Percentiles rank a stretch among this genome's conserved stretches.
Conservation (phyloP, 1,284 basidiomycete species). For the Puccinia triticina region DNA sequence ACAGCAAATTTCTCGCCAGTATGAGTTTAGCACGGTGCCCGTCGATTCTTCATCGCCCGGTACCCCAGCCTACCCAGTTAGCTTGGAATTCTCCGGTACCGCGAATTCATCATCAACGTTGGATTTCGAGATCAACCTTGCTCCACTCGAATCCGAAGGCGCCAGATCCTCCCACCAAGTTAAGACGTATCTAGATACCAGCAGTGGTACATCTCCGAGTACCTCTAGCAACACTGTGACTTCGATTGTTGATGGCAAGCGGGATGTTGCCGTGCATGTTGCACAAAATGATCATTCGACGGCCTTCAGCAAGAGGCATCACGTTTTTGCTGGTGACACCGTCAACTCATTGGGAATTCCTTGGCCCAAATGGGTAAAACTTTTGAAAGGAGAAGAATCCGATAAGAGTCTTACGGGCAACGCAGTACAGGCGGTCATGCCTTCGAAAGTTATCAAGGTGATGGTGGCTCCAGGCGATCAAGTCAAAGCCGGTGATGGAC, state of each 20-base stretch:
- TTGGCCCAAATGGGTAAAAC: conserved; percentile 52
- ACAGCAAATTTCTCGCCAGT: conserved; percentile 9
- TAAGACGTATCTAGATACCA: conserved; percentile 52
- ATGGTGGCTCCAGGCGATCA: conserved; percentile 73
- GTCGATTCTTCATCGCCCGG: conserved; percentile 5
- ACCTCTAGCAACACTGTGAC: conserved; percentile 64
- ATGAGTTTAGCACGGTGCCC: conserved; percentile 30
- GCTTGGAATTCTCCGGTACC: neutral
- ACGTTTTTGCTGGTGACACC: conserved; percentile 65
- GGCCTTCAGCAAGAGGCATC: conserved; percentile 70
- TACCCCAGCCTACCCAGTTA: neutral
- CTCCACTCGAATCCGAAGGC: neutral
- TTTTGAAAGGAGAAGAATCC: conserved; percentile 37
- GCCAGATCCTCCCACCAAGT: neutral
- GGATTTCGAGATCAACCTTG: conserved; percentile 22
- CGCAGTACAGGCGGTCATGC: conserved; percentile 71
- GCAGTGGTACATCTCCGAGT: conserved; percentile 56
- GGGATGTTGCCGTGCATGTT: conserved; percentile 69
- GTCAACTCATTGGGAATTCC: conserved; percentile 51
- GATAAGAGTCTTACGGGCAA: conserved; percentile 60
- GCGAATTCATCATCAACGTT: neutral
- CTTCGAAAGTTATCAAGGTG: conserved; percentile 82
- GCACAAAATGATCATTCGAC: conserved; percentile 65
- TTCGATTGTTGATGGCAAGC: conserved; percentile 67
- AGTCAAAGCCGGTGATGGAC: conserved; percentile 77